phyloP scores from a whole-genome alignment of 2,329 filamentous ascomycete genomes.

The Sporothrix pseudoabietina region DNA sequence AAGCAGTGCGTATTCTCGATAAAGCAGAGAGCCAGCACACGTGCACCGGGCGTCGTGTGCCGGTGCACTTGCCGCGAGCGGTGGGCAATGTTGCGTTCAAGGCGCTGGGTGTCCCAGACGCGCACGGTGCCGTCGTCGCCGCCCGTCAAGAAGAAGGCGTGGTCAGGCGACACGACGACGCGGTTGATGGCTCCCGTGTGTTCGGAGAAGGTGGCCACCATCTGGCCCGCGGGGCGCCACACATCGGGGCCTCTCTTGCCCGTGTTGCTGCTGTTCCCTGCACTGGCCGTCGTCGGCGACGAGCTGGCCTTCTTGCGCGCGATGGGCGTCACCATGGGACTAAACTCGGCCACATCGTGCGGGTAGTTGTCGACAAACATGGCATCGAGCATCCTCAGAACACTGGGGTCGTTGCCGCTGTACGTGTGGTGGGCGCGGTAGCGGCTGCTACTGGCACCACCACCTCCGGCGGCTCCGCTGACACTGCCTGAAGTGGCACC shows the following conservation, averaged over 20 bases:
- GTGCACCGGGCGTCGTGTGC: slow-evolving; percentile 65
- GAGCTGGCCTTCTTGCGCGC: slow-evolving; percentile 56
- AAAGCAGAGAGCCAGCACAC: slow-evolving; percentile 82
- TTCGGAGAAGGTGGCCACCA: slow-evolving; percentile 87
- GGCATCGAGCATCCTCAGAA: slow-evolving; percentile 73
- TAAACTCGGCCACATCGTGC: slow-evolving; percentile 69
- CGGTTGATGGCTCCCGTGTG: slow-evolving; percentile 82
- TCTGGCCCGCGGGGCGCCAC: slow-evolving; percentile 81
- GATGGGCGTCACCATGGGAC: slow-evolving; percentile 74
- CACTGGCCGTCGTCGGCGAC: slow-evolving; percentile 38
- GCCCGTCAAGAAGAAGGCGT: slow-evolving; percentile 90
- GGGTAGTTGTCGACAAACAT: slow-evolving; percentile 78
- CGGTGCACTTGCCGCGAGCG: slow-evolving; percentile 83
- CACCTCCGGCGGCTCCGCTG: slow-evolving; percentile 26
- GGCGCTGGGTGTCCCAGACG: slow-evolving; percentile 86
- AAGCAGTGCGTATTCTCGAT: slow-evolving; percentile 94
- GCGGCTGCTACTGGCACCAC: slow-evolving; percentile 39
- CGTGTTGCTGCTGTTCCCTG: neutral
- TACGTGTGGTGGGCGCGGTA: slow-evolving; percentile 77
- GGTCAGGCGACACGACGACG: slow-evolving; percentile 81
- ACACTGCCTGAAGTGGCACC: too few species aligned
- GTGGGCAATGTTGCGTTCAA: slow-evolving; percentile 89
- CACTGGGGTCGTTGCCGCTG: slow-evolving; percentile 71
- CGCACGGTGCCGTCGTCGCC: slow-evolving; percentile 90
- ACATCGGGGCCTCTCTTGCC: slow-evolving; percentile 60